Conservation (phyloP, 2,329 filamentous ascomycete genomes). For the Scedosporium aurantiacum region DNA sequence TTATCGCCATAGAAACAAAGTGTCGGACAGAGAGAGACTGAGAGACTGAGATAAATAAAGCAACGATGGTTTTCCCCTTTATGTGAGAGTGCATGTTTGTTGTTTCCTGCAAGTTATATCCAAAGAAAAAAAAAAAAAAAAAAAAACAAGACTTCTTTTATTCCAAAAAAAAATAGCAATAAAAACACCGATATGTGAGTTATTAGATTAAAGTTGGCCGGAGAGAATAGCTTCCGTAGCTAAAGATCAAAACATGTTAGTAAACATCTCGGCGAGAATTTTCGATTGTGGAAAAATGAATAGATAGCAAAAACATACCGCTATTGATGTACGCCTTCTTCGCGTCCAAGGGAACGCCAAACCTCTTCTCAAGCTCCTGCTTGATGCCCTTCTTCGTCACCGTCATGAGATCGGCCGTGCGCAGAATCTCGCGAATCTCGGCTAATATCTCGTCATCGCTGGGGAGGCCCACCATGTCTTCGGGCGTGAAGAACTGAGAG, state of each 20-base stretch:
- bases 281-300: background rate
- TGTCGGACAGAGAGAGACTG: background rate
- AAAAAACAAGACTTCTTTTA: background rate
- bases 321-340: slow-evolving; percentile 91
- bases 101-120: background rate
- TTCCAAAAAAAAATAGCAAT: slow-evolving; percentile 3
- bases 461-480: slow-evolving; percentile 65
- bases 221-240: slow-evolving; percentile 72
- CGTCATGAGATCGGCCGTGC: slow-evolving; percentile 88
- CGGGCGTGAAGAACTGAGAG: slow-evolving; percentile 47
- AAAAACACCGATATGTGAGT: slow-evolving; percentile 4
- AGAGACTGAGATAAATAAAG: background rate
- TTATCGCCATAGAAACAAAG: background rate
- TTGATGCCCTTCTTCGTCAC: slow-evolving; percentile 99
- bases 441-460: slow-evolving; percentile 81
- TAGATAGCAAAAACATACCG: slow-evolving; percentile 45
- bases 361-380: slow-evolving; percentile 79
- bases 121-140: background rate
- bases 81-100: background rate
- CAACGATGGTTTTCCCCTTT: background rate
- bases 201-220: slow-evolving; percentile 50
- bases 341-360: slow-evolving; percentile 73
- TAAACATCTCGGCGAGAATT: slow-evolving; percentile 8
- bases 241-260: background rate
- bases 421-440: slow-evolving; percentile 89